Percentiles rank a stretch among this genome's conserved stretches.
These are phyloP conservation scores for Eimeria sp. DNA, from an alignment of 169 alveolate genomes.

Conservation along the genomic window DNA sequence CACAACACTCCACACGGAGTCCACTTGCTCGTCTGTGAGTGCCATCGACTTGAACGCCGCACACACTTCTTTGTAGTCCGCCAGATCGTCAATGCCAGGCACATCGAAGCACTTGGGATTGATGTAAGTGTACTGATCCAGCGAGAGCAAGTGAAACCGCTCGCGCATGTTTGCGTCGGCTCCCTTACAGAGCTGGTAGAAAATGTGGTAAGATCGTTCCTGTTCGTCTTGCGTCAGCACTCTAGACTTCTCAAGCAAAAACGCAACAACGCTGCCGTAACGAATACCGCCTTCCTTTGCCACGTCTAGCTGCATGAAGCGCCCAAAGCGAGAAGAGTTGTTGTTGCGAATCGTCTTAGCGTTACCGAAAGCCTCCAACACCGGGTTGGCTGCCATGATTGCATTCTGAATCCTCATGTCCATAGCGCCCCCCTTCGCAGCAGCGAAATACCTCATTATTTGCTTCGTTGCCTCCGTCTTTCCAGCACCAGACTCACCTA, in stretches of 20 bases:
- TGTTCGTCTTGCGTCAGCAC: constrained; percentile 91
- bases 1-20: constrained; percentile 92
- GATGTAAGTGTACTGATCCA: constrained; percentile 90
- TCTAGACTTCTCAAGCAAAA: constrained; percentile 93
- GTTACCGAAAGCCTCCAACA: constrained; percentile 96
- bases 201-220: constrained; percentile 98
- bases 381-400: constrained; percentile 94
- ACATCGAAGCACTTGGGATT: constrained; percentile 95
- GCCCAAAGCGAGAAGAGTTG: constrained; percentile 96
- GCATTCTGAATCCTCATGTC: constrained; percentile 86
- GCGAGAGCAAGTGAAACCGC: constrained; percentile 87
- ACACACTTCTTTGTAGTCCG: constrained; percentile 95
- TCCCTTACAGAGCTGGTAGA: constrained; percentile 97
- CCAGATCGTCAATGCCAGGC: constrained; percentile 96
- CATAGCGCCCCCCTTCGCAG: constrained; percentile 83
- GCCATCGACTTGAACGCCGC: constrained; percentile 95
- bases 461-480: constrained; percentile 98
- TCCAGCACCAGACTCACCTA: constrained; percentile 99
- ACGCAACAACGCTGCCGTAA: constrained; percentile 84
- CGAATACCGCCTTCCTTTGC: constrained; percentile 84
- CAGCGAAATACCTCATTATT: constrained; percentile 85
- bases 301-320: constrained; percentile 97
- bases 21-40: constrained; percentile 93
- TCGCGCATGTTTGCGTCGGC: constrained; percentile 90
- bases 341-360: constrained; percentile 96